Evolutionary conservation across 176 grass and related monocot species (phyloP).

Genomic region (Pontederia paniculata): DNA sequence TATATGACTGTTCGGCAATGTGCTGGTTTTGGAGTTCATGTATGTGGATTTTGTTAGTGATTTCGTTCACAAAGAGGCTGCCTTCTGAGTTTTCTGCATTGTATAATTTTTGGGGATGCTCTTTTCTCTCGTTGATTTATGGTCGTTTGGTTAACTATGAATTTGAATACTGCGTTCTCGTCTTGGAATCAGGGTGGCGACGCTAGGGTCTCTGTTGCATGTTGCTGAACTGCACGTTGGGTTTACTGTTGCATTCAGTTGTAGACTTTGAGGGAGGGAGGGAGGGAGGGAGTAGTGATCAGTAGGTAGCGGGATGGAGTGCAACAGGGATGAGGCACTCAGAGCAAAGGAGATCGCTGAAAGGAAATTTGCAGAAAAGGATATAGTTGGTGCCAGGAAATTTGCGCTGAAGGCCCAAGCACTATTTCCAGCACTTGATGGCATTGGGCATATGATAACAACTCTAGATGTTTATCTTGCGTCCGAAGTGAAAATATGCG

Average conservation of each 20-base stretch:
- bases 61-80: background rate
- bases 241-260: background rate
- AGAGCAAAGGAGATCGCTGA: slow-evolving; percentile 54
- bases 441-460: slow-evolving; percentile 49
- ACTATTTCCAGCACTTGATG: slow-evolving; percentile 40
- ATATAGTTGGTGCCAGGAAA: slow-evolving; percentile 38
- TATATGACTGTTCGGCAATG: too few species aligned
- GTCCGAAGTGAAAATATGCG: slow-evolving; percentile 30
- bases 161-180: too few species aligned
- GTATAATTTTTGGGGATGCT: background rate
- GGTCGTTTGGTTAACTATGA: too few species aligned
- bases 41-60: slow-evolving; percentile 1
- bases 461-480: slow-evolving; percentile 42
- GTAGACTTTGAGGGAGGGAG: background rate
- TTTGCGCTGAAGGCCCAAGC: slow-evolving; percentile 50
- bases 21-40: background rate
- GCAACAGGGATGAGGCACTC: slow-evolving; percentile 41
- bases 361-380: slow-evolving; percentile 41
- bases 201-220: background rate
- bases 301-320: slow-evolving; percentile 39
- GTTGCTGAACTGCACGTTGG: background rate
- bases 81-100: background rate
- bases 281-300: background rate
- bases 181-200: too few species aligned
- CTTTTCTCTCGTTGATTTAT: too few species aligned